These are phyloP conservation scores for Parafenestella ontariensis DNA, from an alignment of 2,329 filamentous ascomycete genomes.

Conservation along the genomic window DNA sequence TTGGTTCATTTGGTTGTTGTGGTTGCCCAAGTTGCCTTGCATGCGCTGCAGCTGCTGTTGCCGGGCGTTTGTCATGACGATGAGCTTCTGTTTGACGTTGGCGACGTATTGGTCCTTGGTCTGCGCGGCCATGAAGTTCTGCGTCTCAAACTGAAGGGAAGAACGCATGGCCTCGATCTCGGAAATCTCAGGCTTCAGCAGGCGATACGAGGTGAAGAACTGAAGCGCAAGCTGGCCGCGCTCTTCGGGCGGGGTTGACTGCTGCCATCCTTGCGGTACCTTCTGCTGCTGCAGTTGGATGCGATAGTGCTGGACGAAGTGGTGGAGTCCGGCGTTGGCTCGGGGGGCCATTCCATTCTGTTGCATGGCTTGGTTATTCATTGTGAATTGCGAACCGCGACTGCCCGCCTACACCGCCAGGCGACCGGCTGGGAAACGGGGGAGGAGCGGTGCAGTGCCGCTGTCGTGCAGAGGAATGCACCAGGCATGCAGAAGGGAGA, in stretches of 20 bases:
- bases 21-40: conserved; percentile 30
- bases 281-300: conserved; percentile 34
- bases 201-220: conserved; percentile 42
- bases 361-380: conserved; percentile 46
- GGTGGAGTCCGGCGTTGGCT: conserved; percentile 28
- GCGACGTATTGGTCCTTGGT: conserved; percentile 43
- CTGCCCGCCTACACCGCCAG: conserved; percentile 1
- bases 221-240: conserved; percentile 40
- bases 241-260: conserved; percentile 38
- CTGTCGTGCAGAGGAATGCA: conserved; percentile 15
- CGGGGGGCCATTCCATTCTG: conserved; percentile 31
- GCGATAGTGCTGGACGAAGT: conserved; percentile 39
- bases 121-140: conserved; percentile 31
- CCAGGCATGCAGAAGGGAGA: conserved; percentile 29
- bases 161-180: conserved; percentile 38
- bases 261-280: conserved; percentile 43
- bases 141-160: conserved; percentile 40
- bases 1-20: conserved; percentile 37
- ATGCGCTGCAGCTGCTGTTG: conserved; percentile 38
- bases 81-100: conserved; percentile 39
- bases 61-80: conserved; percentile 37
- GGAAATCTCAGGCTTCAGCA: conserved; percentile 40
- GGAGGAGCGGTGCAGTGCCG: conserved; percentile 27
- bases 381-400: conserved; percentile 21
- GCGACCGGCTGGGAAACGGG: conserved; percentile 5